These are phyloP conservation scores for Deakozyma indianensis DNA, from an alignment of 805 yeast genomes.

Conservation along the genomic window DNA sequence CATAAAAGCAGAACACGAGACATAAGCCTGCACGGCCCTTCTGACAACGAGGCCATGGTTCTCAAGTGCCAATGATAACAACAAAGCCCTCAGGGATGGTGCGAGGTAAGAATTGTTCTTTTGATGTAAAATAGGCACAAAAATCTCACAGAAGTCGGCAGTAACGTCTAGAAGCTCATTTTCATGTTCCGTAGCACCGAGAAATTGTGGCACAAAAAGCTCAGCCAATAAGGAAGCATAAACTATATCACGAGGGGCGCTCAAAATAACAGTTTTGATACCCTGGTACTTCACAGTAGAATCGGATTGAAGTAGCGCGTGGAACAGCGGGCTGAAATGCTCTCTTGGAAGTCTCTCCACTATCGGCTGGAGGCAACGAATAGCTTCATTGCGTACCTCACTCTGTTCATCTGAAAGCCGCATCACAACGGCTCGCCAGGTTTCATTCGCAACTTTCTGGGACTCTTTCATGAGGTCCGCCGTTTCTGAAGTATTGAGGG, in stretches of 20 bases:
- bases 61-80: background rate
- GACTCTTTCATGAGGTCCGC: background rate
- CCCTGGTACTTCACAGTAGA: background rate
- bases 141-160: background rate
- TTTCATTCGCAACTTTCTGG: background rate
- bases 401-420: background rate
- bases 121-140: background rate
- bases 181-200: background rate
- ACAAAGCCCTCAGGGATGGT: background rate
- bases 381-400: background rate
- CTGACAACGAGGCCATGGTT: background rate
- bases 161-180: background rate
- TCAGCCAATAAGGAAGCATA: background rate
- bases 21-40: background rate
- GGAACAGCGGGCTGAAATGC: background rate
- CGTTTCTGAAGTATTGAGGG: background rate
- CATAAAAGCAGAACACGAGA: background rate
- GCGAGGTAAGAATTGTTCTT: background rate
- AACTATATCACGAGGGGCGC: background rate
- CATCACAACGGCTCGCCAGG: background rate
- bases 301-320: background rate
- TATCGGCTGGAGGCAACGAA: background rate
- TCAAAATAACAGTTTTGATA: background rate
- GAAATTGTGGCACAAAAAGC: background rate
- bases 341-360: background rate